Conservation (phyloP, 2,329 filamentous ascomycete genomes). For the Mycosphaerelloides madeirae region DNA sequence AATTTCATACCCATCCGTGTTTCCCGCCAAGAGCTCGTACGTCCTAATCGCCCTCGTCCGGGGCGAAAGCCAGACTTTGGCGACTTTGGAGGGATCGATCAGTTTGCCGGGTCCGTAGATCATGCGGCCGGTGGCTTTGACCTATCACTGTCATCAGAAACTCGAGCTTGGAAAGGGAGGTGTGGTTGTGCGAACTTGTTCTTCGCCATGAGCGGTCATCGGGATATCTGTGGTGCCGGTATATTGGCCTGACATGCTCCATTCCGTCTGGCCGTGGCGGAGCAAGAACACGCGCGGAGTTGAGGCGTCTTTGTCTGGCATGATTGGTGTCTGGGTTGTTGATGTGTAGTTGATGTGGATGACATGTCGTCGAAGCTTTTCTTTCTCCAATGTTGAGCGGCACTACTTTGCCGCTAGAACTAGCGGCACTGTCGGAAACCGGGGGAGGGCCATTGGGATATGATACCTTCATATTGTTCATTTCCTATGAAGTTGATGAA, state of each 20-base stretch:
- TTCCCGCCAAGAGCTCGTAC: conserved; percentile 43
- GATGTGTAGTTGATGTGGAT: too few species aligned
- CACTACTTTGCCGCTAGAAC: too few species aligned
- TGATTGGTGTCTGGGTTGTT: conserved; percentile 2
- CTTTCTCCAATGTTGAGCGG: too few species aligned
- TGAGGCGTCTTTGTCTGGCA: conserved; percentile 35
- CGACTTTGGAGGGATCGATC: conserved; percentile 48
- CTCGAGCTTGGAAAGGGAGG: too few species aligned
- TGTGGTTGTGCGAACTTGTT: conserved; percentile 47
- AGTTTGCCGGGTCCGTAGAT: conserved; percentile 50
- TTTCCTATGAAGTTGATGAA: too few species aligned
- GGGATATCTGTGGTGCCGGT: conserved; percentile 84
- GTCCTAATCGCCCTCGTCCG: conserved; percentile 47
- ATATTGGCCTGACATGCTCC: conserved; percentile 76
- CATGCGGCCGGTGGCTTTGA: conserved; percentile 36
- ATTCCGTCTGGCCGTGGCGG: conserved; percentile 92
- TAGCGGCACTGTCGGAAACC: too few species aligned
- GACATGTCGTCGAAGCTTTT: too few species aligned
- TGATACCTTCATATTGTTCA: too few species aligned
- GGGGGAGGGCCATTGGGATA: too few species aligned
- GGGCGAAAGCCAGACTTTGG: conserved; percentile 49
- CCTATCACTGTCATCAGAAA: too few species aligned
- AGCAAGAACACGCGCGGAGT: conserved; percentile 74
- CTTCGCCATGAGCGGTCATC: conserved; percentile 73
- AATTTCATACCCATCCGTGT: conserved; percentile 41